Percentiles rank a stretch among this genome's conserved stretches.
Conservation (phyloP, 106 monocot species). For the Platanthera guangdongensis region DNA sequence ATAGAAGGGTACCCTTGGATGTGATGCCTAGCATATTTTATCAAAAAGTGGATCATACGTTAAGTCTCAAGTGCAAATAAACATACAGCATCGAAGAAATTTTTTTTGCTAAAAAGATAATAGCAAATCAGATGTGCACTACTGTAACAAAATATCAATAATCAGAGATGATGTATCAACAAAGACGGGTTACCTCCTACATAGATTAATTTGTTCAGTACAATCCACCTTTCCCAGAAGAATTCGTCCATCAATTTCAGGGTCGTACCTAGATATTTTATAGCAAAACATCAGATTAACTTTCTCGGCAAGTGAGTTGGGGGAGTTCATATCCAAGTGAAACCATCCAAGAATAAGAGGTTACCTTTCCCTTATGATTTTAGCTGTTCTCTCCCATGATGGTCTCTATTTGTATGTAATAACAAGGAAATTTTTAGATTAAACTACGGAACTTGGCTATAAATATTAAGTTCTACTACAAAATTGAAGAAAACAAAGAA, state of each 20-base stretch:
- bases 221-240: constrained; percentile 91
- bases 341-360: not conserved
- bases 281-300: not conserved
- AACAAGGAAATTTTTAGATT: not conserved
- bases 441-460: not conserved
- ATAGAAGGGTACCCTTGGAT: constrained; percentile 96
- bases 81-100: no score
- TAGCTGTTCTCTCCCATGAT: constrained; percentile 83
- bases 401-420: constrained; percentile 47
- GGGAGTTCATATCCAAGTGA: not conserved
- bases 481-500: constrained; percentile 3
- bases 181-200: constrained; percentile 62
- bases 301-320: not conserved
- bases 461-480: not conserved
- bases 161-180: not conserved
- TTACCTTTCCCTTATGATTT: constrained; percentile 59
- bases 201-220: constrained; percentile 58
- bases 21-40: constrained; percentile 54
- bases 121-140: not conserved
- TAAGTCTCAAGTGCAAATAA: no score
- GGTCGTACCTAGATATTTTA: constrained; percentile 63
- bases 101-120: no score
- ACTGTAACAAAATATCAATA: not conserved
- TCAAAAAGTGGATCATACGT: not conserved
- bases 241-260: constrained; percentile 83